These are phyloP conservation scores for Paramecium caudatum DNA, from an alignment of 73 alveolate species.

Conservation along the genomic window DNA sequence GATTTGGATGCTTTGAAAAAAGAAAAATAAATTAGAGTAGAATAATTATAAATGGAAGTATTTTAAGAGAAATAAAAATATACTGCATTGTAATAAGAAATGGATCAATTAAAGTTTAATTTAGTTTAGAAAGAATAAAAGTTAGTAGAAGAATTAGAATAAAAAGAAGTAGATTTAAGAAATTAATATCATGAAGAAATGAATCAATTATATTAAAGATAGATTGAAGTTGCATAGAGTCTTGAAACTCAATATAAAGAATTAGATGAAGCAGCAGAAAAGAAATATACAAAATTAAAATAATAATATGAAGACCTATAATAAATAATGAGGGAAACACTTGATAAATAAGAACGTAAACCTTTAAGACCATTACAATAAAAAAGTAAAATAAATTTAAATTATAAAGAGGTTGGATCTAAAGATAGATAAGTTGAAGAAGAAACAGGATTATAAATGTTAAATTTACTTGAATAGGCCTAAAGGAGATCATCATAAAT, in stretches of 20 bases:
- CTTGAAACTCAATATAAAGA: constrained; percentile 50
- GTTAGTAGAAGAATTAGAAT: constrained; percentile 25
- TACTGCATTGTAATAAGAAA: constrained; percentile 30
- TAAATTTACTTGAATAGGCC: constrained; percentile 30
- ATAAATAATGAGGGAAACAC: constrained; percentile 41
- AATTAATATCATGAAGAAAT: constrained; percentile 30
- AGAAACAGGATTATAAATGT: constrained; percentile 50
- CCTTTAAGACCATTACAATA: constrained; percentile 54
- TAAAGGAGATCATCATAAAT: constrained; percentile 38
- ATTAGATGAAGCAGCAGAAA: constrained; percentile 66
- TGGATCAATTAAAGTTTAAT: constrained; percentile 55
- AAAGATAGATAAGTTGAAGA: constrained; percentile 17
- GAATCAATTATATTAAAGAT: constrained; percentile 55
- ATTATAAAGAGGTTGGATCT: neutral
- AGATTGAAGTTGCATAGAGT: constrained; percentile 56
- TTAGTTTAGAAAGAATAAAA: constrained; percentile 52
- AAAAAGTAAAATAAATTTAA: neutral
- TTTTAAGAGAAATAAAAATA: constrained; percentile 3
- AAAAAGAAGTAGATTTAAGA: constrained; percentile 53
- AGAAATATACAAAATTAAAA: constrained; percentile 41
- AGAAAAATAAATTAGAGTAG: constrained; percentile 57
- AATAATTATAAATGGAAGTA: constrained; percentile 14
- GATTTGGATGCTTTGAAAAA: constrained; percentile 51
- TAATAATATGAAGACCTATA: constrained; percentile 38
- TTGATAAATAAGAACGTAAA: constrained; percentile 46